Evolutionary conservation across 2,329 filamentous ascomycete species (phyloP).

Genomic region (Diaporthe sp.): DNA sequence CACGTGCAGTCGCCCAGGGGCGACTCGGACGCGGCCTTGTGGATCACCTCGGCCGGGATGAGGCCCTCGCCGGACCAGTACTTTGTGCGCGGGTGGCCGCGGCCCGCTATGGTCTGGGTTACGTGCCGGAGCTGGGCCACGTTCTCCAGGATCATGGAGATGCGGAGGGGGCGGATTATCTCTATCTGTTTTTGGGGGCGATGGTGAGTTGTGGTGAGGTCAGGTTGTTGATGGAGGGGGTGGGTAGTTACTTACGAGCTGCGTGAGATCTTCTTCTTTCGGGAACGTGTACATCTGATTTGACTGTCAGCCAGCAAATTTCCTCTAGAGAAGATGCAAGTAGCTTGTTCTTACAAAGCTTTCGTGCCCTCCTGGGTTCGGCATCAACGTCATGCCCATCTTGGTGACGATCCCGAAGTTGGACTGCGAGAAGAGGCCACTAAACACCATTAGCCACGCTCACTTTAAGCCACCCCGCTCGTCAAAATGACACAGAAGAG

Average conservation of each 20-base stretch:
- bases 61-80: slow-evolving; percentile 51
- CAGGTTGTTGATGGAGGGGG: neutral
- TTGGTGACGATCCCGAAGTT: slow-evolving; percentile 67
- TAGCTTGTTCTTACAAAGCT: slow-evolving; percentile 48
- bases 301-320: slow-evolving; percentile 47
- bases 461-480: neutral
- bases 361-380: slow-evolving; percentile 63
- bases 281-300: slow-evolving; percentile 60
- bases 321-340: neutral
- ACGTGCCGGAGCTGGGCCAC: slow-evolving; percentile 61
- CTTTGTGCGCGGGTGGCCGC: slow-evolving; percentile 51
- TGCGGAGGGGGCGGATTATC: slow-evolving; percentile 52
- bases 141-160: slow-evolving; percentile 57
- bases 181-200: too few relatives aligned
- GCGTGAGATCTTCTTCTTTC: slow-evolving; percentile 61
- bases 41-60: slow-evolving; percentile 55
- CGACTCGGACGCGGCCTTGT: slow-evolving; percentile 48
- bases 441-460: slow-evolving; percentile 28
- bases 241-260: slow-evolving; percentile 56
- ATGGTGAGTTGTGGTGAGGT: neutral
- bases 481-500: too few relatives aligned
- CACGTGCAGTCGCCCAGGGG: slow-evolving; percentile 50
- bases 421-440: slow-evolving; percentile 63
- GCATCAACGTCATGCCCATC: slow-evolving; percentile 67
- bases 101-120: slow-evolving; percentile 52